phyloP scores from a whole-genome alignment of 2,329 filamentous ascomycete genomes.

The Colletotrichum phormii region DNA sequence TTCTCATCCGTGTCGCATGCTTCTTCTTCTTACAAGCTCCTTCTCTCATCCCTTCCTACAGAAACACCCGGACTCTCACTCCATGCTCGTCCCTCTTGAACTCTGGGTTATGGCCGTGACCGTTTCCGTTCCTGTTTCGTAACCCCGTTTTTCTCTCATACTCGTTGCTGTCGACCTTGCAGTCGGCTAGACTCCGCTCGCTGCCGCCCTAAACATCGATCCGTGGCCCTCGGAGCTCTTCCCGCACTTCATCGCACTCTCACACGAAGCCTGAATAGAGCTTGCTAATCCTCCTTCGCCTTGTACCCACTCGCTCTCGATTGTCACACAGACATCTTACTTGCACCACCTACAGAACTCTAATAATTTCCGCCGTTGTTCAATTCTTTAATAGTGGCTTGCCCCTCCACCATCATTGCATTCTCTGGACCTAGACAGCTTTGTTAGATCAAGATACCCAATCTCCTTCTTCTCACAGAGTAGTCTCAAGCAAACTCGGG shows the following conservation, averaged over 20 bases:
- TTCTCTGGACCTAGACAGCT: conserved; percentile 17
- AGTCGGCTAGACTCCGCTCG: conserved; percentile 32
- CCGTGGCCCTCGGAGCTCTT: conserved; percentile 32
- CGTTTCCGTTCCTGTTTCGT: conserved; percentile 37
- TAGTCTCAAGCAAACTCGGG: neutral
- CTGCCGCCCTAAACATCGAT: conserved; percentile 20
- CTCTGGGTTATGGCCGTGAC: conserved; percentile 38
- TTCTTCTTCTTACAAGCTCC: conserved; percentile 33
- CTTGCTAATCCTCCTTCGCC: conserved; percentile 34
- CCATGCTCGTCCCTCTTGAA: conserved; percentile 37
- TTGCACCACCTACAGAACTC: conserved; percentile 30
- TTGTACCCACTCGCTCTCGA: conserved; percentile 15
- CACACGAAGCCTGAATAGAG: conserved; percentile 22
- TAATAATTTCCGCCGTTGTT: conserved; percentile 26
- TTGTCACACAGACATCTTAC: conserved; percentile 36
- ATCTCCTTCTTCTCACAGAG: conserved; percentile 16
- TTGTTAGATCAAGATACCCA: conserved; percentile 32
- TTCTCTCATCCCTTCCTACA: conserved; percentile 33
- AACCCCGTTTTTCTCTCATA: conserved; percentile 29
- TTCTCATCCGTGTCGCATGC: conserved; percentile 28
- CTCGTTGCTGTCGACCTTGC: conserved; percentile 28
- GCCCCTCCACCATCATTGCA: conserved; percentile 28
- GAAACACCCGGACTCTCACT: conserved; percentile 35
- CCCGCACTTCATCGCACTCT: conserved; percentile 26
- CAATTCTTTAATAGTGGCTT: conserved; percentile 34